Base-by-base conservation (phyloP, 345 rosid genomes). In the Alliaria petiolata region DNA sequence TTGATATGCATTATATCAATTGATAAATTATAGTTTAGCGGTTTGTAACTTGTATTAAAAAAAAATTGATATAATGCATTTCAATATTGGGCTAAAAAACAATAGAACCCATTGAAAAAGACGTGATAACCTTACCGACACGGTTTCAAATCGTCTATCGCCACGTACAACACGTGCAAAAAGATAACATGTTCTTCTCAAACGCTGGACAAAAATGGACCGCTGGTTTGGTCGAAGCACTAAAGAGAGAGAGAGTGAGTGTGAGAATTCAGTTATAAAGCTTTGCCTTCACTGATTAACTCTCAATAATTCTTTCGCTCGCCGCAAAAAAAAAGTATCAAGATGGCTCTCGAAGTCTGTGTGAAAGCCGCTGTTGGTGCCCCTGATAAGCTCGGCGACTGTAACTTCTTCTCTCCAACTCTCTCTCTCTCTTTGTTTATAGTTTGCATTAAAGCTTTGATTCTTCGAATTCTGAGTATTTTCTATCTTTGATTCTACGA, bases 311-410 rank as follows among this genome's bases (percentile, higher is more conserved):
- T 69, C 60, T 30, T n/a, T 34, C 66, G 20, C 35, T 36, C 30
- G 8, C 57, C 62, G 17, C 67, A 51, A 51, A 7, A 7, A 12
- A 13, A 47, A 4, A 9, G 5, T 2, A 36, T 14, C 10, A 45
- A 78, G 81, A 90, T 92, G 98, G 81, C 86, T 69, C 40, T 90
- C 55, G 97, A 93, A 86, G 55, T 95, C 64, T 86, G 91, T 62
- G 99, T 86, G 59, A 92, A 92, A 80, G 98, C 92, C 31, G 98
- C 92, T 22, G 47, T 61, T 28, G 97, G 93, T 33, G 92, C 87
- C 7, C 91, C 92, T 36, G 83, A 86, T 59, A 40, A 45, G 62
- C 83, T 85, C 19, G 97, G 96, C 71, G 98, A 93, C 79, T 93
- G 96, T 93, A 83, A 4, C 47, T n/a, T 44, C 13, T 2, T 12